These are phyloP conservation scores for Neodidymelliopsis sp. DNA, from an alignment of 2,329 filamentous ascomycete genomes.

Conservation along the genomic window DNA sequence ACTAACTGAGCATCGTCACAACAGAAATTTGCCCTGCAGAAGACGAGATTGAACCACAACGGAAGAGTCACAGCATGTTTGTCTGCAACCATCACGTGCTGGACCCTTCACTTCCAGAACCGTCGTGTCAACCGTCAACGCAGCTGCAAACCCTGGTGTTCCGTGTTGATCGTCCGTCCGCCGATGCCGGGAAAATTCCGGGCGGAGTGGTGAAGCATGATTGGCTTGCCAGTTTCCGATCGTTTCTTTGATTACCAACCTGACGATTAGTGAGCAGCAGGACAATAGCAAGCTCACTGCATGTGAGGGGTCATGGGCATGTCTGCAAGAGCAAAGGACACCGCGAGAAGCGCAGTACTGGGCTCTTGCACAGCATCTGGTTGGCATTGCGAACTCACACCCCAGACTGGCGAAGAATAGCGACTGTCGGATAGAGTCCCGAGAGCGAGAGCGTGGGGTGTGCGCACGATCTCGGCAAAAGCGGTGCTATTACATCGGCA, in stretches of 20 bases:
- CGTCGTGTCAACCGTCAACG: no score
- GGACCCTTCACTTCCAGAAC: background rate
- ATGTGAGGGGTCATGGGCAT: background rate
- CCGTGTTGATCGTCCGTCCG: slow-evolving; percentile 11
- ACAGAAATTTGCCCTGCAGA: no score
- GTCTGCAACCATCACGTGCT: slow-evolving; percentile 13
- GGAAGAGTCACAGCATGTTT: background rate
- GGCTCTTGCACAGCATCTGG: background rate
- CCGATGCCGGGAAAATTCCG: slow-evolving; percentile 6
- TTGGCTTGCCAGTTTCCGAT: slow-evolving; percentile 7
- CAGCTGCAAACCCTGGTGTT: slow-evolving; percentile 14
- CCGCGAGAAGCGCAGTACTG: slow-evolving; percentile 3
- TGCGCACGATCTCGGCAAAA: slow-evolving; percentile 18
- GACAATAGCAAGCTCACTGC: background rate
- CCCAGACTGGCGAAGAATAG: slow-evolving; percentile 2
- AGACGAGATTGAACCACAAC: no score
- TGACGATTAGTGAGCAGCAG: slow-evolving; percentile 14
- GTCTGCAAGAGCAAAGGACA: background rate
- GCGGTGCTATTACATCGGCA: slow-evolving; percentile 12
- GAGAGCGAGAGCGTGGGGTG: slow-evolving; percentile 15
- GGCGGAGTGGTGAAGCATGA: slow-evolving; percentile 5
- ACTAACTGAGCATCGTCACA: no score
- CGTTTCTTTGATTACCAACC: slow-evolving; percentile 14
- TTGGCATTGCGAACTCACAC: background rate
- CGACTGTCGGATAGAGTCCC: slow-evolving; percentile 6